Evolutionary conservation across 2,329 filamentous ascomycete species (phyloP).

Genomic region (Cladosporium sp.): DNA sequence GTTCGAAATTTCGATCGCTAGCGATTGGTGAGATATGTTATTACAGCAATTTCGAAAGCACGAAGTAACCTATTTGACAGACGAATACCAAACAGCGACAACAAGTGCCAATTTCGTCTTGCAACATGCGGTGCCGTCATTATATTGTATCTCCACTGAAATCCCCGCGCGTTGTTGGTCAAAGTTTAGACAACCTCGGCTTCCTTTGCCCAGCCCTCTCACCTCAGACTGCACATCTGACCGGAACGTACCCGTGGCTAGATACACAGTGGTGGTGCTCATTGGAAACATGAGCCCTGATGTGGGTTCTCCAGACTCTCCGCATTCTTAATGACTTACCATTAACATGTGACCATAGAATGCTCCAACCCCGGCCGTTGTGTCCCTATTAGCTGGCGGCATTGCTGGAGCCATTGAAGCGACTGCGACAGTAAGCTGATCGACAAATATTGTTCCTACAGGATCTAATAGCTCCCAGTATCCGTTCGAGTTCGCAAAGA

Average conservation of each 20-base stretch:
- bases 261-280: not conserved
- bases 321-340: not conserved
- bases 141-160: not conserved
- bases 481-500: conserved; percentile 66
- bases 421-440: conserved; percentile 25
- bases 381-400: conserved; percentile 33
- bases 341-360: conserved; percentile 13
- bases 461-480: conserved; percentile 35
- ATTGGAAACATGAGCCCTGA: conserved; percentile 2
- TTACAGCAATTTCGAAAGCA: too few species aligned
- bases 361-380: conserved; percentile 28
- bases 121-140: not conserved
- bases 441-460: not conserved
- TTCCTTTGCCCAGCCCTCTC: not conserved
- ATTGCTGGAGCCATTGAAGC: conserved; percentile 34
- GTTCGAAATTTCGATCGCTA: too few species aligned
- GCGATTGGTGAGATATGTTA: too few species aligned
- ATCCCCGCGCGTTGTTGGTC: not conserved
- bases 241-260: not conserved
- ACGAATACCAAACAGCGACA: too few species aligned
- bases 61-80: too few species aligned
- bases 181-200: conserved; percentile 2
- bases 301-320: not conserved
- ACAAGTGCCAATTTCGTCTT: not conserved
- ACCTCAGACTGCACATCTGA: not conserved